Evolutionary conservation across 2,329 filamentous ascomycete species (phyloP), one percentile per base, ranked within the genome.

Genomic region (Cladophialophora bantiana): DNA sequence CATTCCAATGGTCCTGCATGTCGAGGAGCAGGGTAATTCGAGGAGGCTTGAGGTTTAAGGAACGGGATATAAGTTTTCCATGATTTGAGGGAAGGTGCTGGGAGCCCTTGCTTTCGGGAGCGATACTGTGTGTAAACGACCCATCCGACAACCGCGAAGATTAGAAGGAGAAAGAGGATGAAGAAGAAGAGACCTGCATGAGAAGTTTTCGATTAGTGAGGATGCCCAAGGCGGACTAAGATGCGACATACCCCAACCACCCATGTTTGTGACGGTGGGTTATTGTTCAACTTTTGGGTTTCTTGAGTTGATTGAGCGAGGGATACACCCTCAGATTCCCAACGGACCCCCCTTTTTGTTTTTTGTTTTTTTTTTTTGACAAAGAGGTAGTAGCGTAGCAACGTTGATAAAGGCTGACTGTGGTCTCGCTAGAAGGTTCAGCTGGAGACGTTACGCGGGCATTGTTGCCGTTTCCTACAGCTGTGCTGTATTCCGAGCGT

Each of bases 41-140:
- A 72, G n/a, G 67, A 72, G 26, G 67, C 71, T 57, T 74, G 70
- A 64, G 81, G 78, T 70, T 82, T 80, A 70, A 81, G 79, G 84
- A 94, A 94, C 60, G 91, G 92, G 75, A 93, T 87, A 78, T 90
- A 91, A 62, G 88, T 89, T 66, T 73, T 73, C 72, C 72, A 76
- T 31, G 68, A 70, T 40, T 64, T 66, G 13, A 71, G 60, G 13
- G 69, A 38, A 81, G 81, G 65, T 90, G 79, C 89, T 4, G 91
- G 91, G 7, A 94, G 88, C 65, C 92, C 92, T 63, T 93, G 85
- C 75, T 88, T 87, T 68, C 88, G 85, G 59, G 92, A 91, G 73
- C 89, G 89, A 73, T 90, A 83, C 75, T 92, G 90, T 35, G 89
- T 88, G 75, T 89, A 93, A 74, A 88, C 78, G 67, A 93, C 81